Percentiles rank a stretch among this genome's conserved stretches.
Conservation (phyloP, 208 protist species). For the Naegleria gruberi region DNA sequence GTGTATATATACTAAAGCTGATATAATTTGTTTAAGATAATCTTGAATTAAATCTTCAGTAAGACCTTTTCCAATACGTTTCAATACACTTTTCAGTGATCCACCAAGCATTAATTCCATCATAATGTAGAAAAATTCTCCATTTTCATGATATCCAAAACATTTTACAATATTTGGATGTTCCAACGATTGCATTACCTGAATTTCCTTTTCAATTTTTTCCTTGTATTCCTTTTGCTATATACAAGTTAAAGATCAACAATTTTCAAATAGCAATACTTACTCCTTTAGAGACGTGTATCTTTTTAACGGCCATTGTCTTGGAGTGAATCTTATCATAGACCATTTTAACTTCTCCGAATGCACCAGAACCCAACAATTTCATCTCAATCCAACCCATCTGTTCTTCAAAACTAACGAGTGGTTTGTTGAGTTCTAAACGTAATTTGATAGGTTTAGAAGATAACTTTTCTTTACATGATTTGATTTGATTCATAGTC, state of each 20-base stretch:
- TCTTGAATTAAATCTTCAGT: not conserved
- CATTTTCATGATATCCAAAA: not conserved
- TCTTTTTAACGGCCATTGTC: not conserved
- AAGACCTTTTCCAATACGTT: not conserved
- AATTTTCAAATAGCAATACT: not conserved
- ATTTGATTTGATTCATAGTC: not conserved
- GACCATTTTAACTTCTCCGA: not conserved
- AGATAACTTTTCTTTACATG: not conserved
- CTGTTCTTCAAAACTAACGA: not conserved
- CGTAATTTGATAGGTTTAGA: not conserved
- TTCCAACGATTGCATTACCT: not conserved
- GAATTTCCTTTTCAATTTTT: slow-evolving; percentile 1
- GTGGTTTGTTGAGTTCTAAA: not conserved
- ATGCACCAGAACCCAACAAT: not conserved
- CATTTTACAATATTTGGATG: slow-evolving; percentile 20
- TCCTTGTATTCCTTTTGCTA: not conserved
- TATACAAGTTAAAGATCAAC: not conserved
- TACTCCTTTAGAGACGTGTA: not conserved
- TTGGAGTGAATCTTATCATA: not conserved
- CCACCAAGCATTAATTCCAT: not conserved
- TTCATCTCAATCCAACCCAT: not conserved
- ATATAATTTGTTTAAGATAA: not conserved
- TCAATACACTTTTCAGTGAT: not conserved
- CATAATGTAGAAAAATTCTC: not conserved
- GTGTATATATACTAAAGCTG: not conserved